Conservation (phyloP, 2,329 filamentous ascomycete species). For the Beauveria rudraprayagi region DNA sequence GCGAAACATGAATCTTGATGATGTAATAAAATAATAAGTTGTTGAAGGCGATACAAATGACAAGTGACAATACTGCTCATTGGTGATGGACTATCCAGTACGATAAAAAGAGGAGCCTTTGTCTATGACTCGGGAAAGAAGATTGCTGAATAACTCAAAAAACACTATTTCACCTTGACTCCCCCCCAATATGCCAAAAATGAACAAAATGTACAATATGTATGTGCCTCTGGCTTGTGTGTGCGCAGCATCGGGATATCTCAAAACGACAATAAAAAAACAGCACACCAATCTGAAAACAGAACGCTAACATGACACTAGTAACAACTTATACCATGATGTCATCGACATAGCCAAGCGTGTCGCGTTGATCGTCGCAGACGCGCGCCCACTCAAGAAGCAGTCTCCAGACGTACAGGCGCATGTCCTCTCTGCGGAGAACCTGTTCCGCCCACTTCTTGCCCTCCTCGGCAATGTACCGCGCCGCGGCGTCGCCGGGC, state of each 20-base stretch:
- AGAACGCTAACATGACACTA: background rate
- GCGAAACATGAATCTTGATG: background rate
- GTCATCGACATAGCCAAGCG: conserved; percentile 37
- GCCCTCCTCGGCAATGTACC: conserved; percentile 50
- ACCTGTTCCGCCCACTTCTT: conserved; percentile 54
- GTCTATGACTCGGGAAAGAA: too few species aligned
- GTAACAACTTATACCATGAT: conserved; percentile 16
- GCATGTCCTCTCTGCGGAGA: conserved; percentile 57
- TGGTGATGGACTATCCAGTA: too few species aligned
- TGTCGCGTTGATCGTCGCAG: conserved; percentile 35
- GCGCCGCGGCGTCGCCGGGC: conserved; percentile 46
- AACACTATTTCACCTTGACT: background rate
- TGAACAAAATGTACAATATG: background rate
- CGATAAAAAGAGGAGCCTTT: too few species aligned
- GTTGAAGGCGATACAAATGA: too few species aligned
- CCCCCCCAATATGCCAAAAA: background rate
- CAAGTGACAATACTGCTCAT: too few species aligned
- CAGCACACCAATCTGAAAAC: background rate
- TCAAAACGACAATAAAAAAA: background rate
- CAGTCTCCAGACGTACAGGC: conserved; percentile 55
- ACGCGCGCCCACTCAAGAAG: conserved; percentile 50
- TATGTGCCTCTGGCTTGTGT: background rate
- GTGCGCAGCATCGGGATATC: background rate
- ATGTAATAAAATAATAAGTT: too few species aligned
- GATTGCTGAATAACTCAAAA: background rate